Conservation (phyloP, 176 grass and related monocot genomes). For the Tillandsia leiboldiana region DNA sequence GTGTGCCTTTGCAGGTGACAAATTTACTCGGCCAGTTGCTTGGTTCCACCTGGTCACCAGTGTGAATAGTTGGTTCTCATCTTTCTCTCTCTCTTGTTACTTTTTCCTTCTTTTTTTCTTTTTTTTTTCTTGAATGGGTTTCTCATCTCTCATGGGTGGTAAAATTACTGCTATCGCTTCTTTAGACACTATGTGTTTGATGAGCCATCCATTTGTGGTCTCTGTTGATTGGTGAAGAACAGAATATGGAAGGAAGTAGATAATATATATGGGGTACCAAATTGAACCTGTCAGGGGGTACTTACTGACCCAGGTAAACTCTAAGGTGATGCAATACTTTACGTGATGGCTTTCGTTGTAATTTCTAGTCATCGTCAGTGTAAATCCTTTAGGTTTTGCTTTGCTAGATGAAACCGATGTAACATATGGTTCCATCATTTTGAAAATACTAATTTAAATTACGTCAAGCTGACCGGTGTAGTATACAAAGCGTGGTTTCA, state of each 20-base stretch:
- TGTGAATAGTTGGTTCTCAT: constrained; percentile 20
- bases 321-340: neutral
- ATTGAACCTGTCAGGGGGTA: neutral
- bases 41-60: constrained; percentile 52
- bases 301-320: neutral
- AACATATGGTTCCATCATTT: neutral
- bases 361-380: neutral
- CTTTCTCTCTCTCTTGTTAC: neutral
- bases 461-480: neutral
- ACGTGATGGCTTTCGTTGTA: neutral
- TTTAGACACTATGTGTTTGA: neutral
- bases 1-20: constrained; percentile 51
- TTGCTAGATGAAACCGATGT: neutral
- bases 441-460: neutral
- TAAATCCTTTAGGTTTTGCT: constrained; percentile 1
- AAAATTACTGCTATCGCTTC: neutral
- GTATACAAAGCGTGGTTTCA: too few relatives aligned
- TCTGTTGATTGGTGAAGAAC: neutral
- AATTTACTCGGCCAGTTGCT: constrained; percentile 67
- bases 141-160: too few relatives aligned
- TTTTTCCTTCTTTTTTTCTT: too few relatives aligned
- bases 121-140: too few relatives aligned
- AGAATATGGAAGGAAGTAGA: neutral
- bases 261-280: neutral
- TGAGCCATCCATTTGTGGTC: neutral